phyloP scores from a whole-genome alignment of 2,329 filamentous ascomycete genomes.

The Monosporascus sp. region DNA sequence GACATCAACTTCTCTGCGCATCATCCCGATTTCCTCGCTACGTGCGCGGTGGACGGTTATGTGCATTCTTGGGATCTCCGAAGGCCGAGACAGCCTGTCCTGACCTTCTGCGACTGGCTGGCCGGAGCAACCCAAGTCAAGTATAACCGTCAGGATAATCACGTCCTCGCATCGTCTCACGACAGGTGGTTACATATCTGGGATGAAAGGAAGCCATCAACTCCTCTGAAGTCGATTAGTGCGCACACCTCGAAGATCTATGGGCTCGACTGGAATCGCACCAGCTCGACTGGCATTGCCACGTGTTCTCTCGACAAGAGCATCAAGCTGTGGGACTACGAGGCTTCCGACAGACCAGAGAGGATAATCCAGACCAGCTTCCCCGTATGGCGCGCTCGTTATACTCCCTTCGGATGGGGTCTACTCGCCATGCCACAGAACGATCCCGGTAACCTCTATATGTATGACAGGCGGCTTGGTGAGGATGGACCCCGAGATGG shows the following conservation, averaged over 20 bases:
- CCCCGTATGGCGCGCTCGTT: conserved; percentile 84
- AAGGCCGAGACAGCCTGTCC: conserved; percentile 63
- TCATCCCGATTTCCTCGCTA: conserved; percentile 82
- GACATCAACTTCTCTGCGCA: conserved; percentile 96
- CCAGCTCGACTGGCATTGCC: conserved; percentile 63
- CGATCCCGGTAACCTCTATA: conserved; percentile 75
- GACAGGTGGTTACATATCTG: conserved; percentile 84
- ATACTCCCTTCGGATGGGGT: conserved; percentile 84
- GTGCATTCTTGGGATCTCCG: conserved; percentile 91
- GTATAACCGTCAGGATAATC: conserved; percentile 82
- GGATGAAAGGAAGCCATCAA: conserved; percentile 76
- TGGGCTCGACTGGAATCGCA: conserved; percentile 89
- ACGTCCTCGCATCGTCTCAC: conserved; percentile 85
- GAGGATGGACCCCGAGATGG: conserved; percentile 40
- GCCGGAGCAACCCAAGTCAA: conserved; percentile 93
- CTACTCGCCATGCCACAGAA: conserved; percentile 89
- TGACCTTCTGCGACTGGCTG: conserved; percentile 89
- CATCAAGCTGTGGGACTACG: conserved; percentile 90
- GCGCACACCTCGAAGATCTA: conserved; percentile 94
- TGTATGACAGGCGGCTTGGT: conserved; percentile 65
- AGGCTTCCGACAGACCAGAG: conserved; percentile 59
- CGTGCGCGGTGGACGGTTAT: conserved; percentile 88
- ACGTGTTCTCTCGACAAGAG: conserved; percentile 90
- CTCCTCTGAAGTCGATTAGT: conserved; percentile 75
- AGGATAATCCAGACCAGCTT: conserved; percentile 77